These are phyloP conservation scores for Leucaena leucocephala DNA, from an alignment of 306 rosid genomes.

Conservation along the genomic window DNA sequence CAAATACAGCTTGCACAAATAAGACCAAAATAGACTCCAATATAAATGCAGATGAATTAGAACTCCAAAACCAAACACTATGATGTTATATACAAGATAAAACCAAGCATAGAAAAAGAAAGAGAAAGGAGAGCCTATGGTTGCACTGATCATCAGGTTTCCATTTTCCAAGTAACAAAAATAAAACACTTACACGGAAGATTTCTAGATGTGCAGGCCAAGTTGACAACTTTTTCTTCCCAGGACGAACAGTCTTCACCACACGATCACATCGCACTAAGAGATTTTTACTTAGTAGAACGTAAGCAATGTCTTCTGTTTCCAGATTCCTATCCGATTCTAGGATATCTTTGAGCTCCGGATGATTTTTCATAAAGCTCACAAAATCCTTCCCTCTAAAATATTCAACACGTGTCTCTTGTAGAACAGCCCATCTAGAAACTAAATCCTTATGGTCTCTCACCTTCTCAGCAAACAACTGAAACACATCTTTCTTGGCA, in stretches of 20 bases:
- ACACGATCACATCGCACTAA: constrained; percentile 95
- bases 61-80: constrained; percentile 20
- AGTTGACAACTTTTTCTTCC: constrained; percentile 90
- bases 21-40: neutral
- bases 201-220: constrained; percentile 99
- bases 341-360: constrained; percentile 78
- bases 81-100: constrained; percentile 8
- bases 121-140: neutral
- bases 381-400: constrained; percentile 95
- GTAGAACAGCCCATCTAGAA: constrained; percentile 97
- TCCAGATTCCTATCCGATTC: constrained; percentile 75
- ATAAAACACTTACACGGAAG: constrained; percentile 58
- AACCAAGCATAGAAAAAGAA: neutral
- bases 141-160: constrained; percentile 23
- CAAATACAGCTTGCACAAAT: constrained; percentile 8
- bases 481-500: constrained; percentile 76
- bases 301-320: constrained; percentile 75
- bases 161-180: constrained; percentile 20
- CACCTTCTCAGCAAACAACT: constrained; percentile 95
- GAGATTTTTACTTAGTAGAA: constrained; percentile 75
- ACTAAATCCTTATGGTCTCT: constrained; percentile 87
- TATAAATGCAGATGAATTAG: constrained; percentile 13
- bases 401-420: constrained; percentile 95
- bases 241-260: constrained; percentile 95
- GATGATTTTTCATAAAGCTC: constrained; percentile 77